These are phyloP conservation scores for Chalaropsis ovoidea DNA, from an alignment of 2,329 filamentous ascomycete genomes.

Conservation along the genomic window DNA sequence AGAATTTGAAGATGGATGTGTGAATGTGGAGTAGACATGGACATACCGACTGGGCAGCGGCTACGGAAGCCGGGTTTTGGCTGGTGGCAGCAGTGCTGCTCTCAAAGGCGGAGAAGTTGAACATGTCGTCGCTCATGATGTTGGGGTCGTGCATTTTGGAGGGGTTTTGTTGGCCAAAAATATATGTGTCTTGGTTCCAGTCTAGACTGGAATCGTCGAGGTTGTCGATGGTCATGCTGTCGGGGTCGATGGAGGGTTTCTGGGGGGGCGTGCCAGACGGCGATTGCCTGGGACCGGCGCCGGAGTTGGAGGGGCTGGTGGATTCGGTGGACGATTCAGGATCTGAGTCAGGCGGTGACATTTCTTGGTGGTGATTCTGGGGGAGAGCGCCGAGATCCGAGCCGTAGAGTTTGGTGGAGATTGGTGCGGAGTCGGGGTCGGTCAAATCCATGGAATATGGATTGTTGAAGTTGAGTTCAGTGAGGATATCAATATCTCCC, in stretches of 20 bases:
- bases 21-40: not conserved
- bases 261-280: conserved; percentile 24
- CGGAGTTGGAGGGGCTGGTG: conserved; percentile 24
- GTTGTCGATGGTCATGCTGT: conserved; percentile 19
- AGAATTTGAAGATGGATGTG: not conserved
- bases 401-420: conserved; percentile 18
- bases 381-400: conserved; percentile 21
- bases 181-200: conserved; percentile 20
- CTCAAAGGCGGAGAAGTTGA: conserved; percentile 24
- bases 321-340: conserved; percentile 24
- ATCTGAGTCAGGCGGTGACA: conserved; percentile 25
- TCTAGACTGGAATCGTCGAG: conserved; percentile 20
- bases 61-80: conserved; percentile 7
- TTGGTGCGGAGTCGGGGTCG: conserved; percentile 13
- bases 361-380: conserved; percentile 21
- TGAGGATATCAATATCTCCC: conserved; percentile 22
- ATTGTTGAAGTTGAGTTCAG: conserved; percentile 22
- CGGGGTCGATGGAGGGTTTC: conserved; percentile 11
- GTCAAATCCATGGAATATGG: conserved; percentile 21
- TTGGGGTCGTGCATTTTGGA: conserved; percentile 20
- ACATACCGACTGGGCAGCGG: conserved; percentile 22
- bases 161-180: conserved; percentile 21
- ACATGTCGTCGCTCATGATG: conserved; percentile 24
- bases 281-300: conserved; percentile 21
- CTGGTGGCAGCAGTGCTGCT: not conserved